These are phyloP conservation scores for Talaromyces atroroseus DNA, from an alignment of 2,329 filamentous ascomycete genomes.

Conservation along the genomic window DNA sequence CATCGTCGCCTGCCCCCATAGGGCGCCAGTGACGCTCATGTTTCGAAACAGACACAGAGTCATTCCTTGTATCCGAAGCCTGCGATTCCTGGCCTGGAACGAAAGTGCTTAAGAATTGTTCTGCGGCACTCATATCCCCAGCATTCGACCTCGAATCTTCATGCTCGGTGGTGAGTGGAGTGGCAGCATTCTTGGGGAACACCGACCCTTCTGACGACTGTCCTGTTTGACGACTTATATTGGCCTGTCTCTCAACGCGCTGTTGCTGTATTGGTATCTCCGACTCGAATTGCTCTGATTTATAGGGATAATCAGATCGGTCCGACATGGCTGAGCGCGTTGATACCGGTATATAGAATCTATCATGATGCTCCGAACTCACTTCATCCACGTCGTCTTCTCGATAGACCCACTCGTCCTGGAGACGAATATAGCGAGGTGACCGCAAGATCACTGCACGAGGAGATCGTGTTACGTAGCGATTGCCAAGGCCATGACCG, in stretches of 20 bases:
- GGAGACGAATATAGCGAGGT: slow-evolving; percentile 4
- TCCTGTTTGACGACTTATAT: neutral
- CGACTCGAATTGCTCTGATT: slow-evolving; percentile 5
- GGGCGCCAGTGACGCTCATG: slow-evolving; percentile 1
- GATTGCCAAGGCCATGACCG: neutral
- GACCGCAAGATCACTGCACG: neutral
- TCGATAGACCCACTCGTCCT: slow-evolving; percentile 7
- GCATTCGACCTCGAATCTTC: slow-evolving; percentile 12
- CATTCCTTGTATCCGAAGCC: slow-evolving; percentile 4
- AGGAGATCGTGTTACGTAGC: slow-evolving; percentile 1
- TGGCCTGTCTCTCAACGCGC: neutral
- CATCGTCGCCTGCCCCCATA: slow-evolving; percentile 1
- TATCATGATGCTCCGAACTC: slow-evolving; percentile 7
- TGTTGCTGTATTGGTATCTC: neutral
- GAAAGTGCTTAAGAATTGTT: slow-evolving; percentile 35
- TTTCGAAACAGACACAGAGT: slow-evolving; percentile 7
- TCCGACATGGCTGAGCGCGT: neutral
- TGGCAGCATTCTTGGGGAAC: slow-evolving; percentile 1
- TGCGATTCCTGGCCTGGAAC: slow-evolving; percentile 20
- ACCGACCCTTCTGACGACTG: neutral
- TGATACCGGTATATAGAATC: slow-evolving; percentile 9
- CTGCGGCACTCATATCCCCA: slow-evolving; percentile 31
- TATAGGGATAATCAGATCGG: slow-evolving; percentile 2
- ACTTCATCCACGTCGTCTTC: slow-evolving; percentile 2
- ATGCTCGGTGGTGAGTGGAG: neutral